Evolutionary conservation across 306 rosid genomes (phyloP), one percentile per base, ranked within the genome.

Genomic region (Phaseolus lunatus): DNA sequence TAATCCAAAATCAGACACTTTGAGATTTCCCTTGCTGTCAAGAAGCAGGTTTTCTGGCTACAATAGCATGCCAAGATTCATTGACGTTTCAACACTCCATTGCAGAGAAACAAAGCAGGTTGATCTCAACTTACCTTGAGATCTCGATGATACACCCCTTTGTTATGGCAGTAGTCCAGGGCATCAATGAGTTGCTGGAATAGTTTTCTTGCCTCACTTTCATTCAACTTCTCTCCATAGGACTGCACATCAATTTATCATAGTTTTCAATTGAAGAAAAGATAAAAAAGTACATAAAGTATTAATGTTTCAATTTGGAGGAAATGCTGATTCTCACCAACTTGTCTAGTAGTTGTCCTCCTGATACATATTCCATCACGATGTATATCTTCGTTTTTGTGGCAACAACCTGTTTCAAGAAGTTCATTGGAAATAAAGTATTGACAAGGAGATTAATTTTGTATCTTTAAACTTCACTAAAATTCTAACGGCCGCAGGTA

Each of bases 141-240:
- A 80, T 92, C 97, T 73, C 96, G 79, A 73, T 92, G 96, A 80
- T 82, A 92, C 27, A 92, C 89, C 50, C 97, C 97, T 61, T 82
- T 83, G 80, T 73, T 76, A 79, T 92, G 97, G 83, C 97, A 92
- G 66, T 86, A 89, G 53, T 92, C 93, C 59, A 92, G 65, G 5
- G 93, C 93, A 73, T 90, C 93, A 26, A 90, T 86, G 83, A 92
- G 87, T 79, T 92, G 97, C 84, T 92, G 97, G 74, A 90, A 92
- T 35, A 87, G 67, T 75, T 87, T 92, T 78, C 96, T 90, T 31
- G 90, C 96, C 69, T 88, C 97, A 35, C 48, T n/a, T 73, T 88
- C 97, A 57, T 76, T 68, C 68, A 90, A 78, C 78, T 53, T 87
- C 83, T 70, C 59, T 26, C 72, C 31, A 76, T 88, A 92, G 18